Conservation (phyloP, 176 grass and related monocot species). For the Aegilops umbellulata region DNA sequence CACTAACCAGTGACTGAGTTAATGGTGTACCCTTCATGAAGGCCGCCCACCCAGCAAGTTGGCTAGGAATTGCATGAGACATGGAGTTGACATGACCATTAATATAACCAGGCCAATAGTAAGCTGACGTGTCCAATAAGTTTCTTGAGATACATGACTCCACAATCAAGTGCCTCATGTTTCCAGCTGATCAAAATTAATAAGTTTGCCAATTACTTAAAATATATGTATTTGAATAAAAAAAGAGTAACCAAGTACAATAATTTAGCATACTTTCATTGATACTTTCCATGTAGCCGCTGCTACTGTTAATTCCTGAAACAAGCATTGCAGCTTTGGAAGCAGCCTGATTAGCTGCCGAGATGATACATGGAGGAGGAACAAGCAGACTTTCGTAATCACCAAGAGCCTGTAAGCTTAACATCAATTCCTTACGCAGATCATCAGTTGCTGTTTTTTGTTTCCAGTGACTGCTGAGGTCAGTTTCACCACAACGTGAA, state of each 20-base stretch:
- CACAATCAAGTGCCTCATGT: slow-evolving; percentile 93
- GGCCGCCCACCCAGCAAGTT: slow-evolving; percentile 84
- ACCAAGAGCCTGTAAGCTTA: slow-evolving; percentile 80
- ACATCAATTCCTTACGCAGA: slow-evolving; percentile 64
- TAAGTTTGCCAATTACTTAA: slow-evolving; percentile 11
- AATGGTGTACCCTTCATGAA: slow-evolving; percentile 81
- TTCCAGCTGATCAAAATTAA: slow-evolving; percentile 74
- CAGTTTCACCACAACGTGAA: slow-evolving; percentile 34
- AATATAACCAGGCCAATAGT: slow-evolving; percentile 89
- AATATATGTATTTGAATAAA: slow-evolving; percentile 10
- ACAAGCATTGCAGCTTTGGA: slow-evolving; percentile 72
- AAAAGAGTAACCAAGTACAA: slow-evolving; percentile 45
- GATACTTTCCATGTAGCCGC: slow-evolving; percentile 56
- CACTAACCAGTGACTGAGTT: slow-evolving; percentile 64
- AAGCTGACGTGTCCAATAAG: slow-evolving; percentile 87
- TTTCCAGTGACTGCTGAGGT: slow-evolving; percentile 39
- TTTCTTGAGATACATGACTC: slow-evolving; percentile 94
- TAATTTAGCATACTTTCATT: slow-evolving; percentile 54
- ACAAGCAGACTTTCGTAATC: slow-evolving; percentile 86
- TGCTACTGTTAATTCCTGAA: slow-evolving; percentile 68
- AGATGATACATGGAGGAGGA: slow-evolving; percentile 75
- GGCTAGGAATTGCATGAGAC: slow-evolving; percentile 58
- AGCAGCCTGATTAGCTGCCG: slow-evolving; percentile 83
- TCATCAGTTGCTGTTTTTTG: slow-evolving; percentile 33
- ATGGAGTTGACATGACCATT: slow-evolving; percentile 50